Evolutionary conservation across 2,329 filamentous ascomycete species (phyloP), one percentile per base, ranked within the genome.

Genomic region (Harringtonia aguacate): DNA sequence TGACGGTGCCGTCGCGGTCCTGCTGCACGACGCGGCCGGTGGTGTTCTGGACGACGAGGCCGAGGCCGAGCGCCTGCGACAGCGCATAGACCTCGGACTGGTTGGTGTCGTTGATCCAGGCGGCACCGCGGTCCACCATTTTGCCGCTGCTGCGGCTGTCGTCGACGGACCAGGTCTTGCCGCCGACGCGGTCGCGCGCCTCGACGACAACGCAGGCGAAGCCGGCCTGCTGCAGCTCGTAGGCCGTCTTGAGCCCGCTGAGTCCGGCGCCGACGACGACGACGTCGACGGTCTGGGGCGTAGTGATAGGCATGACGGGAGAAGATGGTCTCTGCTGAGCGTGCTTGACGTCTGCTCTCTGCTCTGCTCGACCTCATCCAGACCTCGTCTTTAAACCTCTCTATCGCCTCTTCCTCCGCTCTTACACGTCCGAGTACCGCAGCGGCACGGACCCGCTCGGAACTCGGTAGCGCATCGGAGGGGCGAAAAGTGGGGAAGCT

Each of bases 81-180:
- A 20, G 6, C 10, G 17, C 35, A 10, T 18, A 42, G 31, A 43
- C 41, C 21, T 42, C 28, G n/a, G 35, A 17, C 44, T 50, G 48
- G 48, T 48, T 50, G 4, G 36, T 41, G 36, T 46, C 43, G 41
- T 50, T 50, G 44, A 50, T 48, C 48, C 48, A 50, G 2, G 48
- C 48, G 1, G 46, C 44, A 31, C 48, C 48, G 10, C 36, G 40
- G 22, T 50, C 48, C 8, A 13, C 48, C 8, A 13, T 4, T 13
- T 12, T 13, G 33, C 41, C 34, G 4, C 30, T 14, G 41, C 34
- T 34, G 28, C 9, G 18, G 15, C 33, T 5, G 29, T 20, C 4
- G 33, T 29, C 22, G n/a, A 28, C 21, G n/a, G n/a, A n/a, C n/a
- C n/a, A n/a, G n/a, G 41, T 36, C 34, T 43, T 43, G 33, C 41